Percentiles rank a stretch among this genome's conserved stretches.
These are phyloP conservation scores for Cyclanthera cordifolia DNA, from an alignment of 306 rosid genomes.

Conservation along the genomic window DNA sequence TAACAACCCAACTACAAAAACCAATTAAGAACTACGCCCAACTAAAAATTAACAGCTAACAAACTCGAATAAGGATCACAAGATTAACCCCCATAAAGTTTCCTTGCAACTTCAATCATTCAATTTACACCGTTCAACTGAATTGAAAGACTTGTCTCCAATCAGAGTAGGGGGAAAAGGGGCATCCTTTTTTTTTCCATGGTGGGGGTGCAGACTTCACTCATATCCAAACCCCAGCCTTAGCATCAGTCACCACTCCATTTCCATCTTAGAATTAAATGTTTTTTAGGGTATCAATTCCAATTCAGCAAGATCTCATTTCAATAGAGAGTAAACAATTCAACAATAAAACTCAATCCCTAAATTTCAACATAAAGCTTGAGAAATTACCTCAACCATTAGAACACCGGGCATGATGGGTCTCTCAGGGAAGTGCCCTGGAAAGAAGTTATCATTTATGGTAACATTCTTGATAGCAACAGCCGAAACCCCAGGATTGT, in stretches of 20 bases:
- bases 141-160: background rate
- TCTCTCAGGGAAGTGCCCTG: conserved; percentile 95
- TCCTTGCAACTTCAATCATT: background rate
- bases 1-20: background rate
- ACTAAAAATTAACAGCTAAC: background rate
- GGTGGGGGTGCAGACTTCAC: too few relatives aligned
- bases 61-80: background rate
- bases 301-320: background rate
- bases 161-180: background rate
- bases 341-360: background rate
- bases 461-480: conserved; percentile 51
- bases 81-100: background rate
- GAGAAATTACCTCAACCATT: conserved; percentile 60
- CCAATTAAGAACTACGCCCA: background rate
- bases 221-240: background rate
- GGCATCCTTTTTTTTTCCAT: background rate
- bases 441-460: conserved; percentile 80
- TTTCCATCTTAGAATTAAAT: background rate
- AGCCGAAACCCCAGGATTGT: conserved; percentile 32
- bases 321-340: background rate
- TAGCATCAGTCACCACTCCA: background rate
- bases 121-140: background rate
- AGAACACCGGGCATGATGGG: conserved; percentile 99
- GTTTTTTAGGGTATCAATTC: background rate
- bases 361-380: background rate